Percentiles rank a stretch among this genome's conserved stretches.
phyloP scores from a whole-genome alignment of 2,329 filamentous ascomycete species.

The Trichoderma endophyticum region DNA sequence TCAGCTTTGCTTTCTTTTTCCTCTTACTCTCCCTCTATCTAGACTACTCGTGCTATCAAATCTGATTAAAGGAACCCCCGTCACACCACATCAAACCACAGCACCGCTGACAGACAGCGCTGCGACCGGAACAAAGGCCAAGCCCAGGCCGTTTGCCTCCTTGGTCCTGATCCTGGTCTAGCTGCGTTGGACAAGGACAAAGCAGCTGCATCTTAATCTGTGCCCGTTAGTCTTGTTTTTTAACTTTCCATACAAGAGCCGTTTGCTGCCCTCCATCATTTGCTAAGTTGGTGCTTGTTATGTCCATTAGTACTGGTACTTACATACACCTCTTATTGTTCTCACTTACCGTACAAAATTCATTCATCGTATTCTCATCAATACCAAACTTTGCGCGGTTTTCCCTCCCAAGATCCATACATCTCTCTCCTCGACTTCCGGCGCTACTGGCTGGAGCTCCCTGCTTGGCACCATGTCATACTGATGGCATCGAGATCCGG shows the following conservation, averaged over 20 bases:
- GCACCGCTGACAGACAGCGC: slow-evolving; percentile 9
- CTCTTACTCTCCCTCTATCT: not conserved
- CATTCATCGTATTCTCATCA: not conserved
- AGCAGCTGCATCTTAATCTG: not conserved
- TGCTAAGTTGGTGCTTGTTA: not conserved
- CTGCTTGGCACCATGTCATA: slow-evolving; percentile 4
- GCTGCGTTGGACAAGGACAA: not conserved
- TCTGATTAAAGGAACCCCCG: not conserved
- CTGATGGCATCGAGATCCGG: slow-evolving; percentile 1
- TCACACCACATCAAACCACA: slow-evolving; percentile 5
- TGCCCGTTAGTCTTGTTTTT: not conserved
- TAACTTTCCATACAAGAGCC: not conserved
- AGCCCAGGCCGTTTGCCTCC: not conserved
- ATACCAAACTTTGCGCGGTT: not conserved
- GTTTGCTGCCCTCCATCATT: not conserved
- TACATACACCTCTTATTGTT: not conserved
- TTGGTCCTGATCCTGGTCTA: not conserved
- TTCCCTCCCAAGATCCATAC: not conserved
- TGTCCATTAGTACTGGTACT: not conserved
- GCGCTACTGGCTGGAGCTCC: not conserved
- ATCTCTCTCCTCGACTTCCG: not conserved
- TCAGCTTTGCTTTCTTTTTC: not conserved
- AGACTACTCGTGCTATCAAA: not conserved
- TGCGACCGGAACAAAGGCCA: not conserved
- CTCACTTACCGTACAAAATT: not conserved